phyloP scores from a whole-genome alignment of 1,284 basidiomycete genomes.

The Microbotryomycetes sp. region DNA sequence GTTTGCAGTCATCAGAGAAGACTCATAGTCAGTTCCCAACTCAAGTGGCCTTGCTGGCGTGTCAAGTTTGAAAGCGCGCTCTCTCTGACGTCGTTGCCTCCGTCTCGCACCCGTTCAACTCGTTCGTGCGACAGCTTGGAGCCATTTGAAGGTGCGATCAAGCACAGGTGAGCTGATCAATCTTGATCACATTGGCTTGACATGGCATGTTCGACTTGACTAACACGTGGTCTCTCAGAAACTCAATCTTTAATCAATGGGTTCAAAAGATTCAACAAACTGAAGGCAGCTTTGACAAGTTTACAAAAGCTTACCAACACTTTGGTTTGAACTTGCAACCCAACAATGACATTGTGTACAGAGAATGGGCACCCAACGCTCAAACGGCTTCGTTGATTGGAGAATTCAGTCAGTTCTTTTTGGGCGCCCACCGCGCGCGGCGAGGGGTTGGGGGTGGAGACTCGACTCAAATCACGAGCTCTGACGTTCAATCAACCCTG shows the following conservation, averaged over 20 bases:
- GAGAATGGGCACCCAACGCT: slow-evolving; percentile 95
- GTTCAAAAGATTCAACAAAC: slow-evolving; percentile 62
- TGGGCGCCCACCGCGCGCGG: too few species aligned
- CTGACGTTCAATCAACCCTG: slow-evolving; percentile 1
- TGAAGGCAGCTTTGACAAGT: slow-evolving; percentile 84
- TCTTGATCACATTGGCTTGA: neutral
- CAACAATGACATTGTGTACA: slow-evolving; percentile 69
- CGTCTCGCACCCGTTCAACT: too few species aligned
- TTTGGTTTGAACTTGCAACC: slow-evolving; percentile 72
- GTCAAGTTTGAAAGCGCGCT: slow-evolving; percentile 4
- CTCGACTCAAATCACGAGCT: neutral
- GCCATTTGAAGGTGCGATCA: slow-evolving; percentile 64
- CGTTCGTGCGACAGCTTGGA: slow-evolving; percentile 54
- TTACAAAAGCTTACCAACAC: slow-evolving; percentile 77
- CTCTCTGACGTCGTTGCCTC: neutral
- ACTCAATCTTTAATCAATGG: slow-evolving; percentile 58
- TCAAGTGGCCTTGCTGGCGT: neutral
- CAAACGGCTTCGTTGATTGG: slow-evolving; percentile 77
- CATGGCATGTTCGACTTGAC: neutral
- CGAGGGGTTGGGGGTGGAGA: neutral
- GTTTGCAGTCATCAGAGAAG: slow-evolving; percentile 28
- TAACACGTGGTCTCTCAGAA: neutral
- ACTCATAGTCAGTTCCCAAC: slow-evolving; percentile 19
- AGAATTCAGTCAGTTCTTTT: slow-evolving; percentile 78
- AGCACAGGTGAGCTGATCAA: slow-evolving; percentile 39